A percentile compares a stretch with the other conserved stretches of the same genome.
These are phyloP conservation scores for Coniochaeta hoffmannii DNA, from an alignment of 2,329 filamentous ascomycete genomes.

Conservation along the genomic window DNA sequence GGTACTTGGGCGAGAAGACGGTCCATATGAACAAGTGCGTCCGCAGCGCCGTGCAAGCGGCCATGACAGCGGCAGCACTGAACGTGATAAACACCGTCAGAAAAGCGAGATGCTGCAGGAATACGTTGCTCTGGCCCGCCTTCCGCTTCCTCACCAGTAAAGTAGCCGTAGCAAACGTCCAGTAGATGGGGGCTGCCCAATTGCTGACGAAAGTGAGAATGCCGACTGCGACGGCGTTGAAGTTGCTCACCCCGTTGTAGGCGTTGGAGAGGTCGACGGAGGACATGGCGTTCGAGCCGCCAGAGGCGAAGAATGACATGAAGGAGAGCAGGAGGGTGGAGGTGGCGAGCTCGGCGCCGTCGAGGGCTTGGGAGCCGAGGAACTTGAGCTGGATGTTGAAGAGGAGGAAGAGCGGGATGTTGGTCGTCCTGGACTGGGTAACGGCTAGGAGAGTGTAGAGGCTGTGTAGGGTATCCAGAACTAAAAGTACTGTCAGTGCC, in stretches of 20 bases:
- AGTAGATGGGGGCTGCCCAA: constrained; percentile 88
- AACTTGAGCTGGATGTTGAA: constrained; percentile 54
- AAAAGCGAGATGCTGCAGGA: constrained; percentile 47
- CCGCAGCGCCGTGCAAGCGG: constrained; percentile 72
- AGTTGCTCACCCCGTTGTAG: constrained; percentile 83
- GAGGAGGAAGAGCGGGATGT: constrained; percentile 77
- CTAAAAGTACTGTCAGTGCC: constrained; percentile 16
- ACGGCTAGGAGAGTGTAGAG: constrained; percentile 71
- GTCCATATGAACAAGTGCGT: constrained; percentile 98
- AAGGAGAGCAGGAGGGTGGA: constrained; percentile 73
- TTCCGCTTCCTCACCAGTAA: constrained; percentile 40
- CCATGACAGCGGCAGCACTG: constrained; percentile 71
- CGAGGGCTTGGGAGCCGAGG: constrained; percentile 38
- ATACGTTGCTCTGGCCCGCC: constrained; percentile 17
- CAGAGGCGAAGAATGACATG: constrained; percentile 80
- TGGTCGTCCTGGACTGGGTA: constrained; percentile 79
- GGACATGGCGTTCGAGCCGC: constrained; percentile 89
- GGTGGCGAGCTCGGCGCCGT: constrained; percentile 53
- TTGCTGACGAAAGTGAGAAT: constrained; percentile 80
- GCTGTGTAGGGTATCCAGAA: constrained; percentile 51
- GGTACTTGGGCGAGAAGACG: constrained; percentile 93
- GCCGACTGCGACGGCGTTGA: constrained; percentile 75
- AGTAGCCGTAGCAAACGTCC: constrained; percentile 60
- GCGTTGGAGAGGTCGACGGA: constrained; percentile 91
- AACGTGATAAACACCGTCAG: constrained; percentile 64